Conservation (phyloP, 192 early-diverging fungal species). For the Entomortierella parvispora region DNA sequence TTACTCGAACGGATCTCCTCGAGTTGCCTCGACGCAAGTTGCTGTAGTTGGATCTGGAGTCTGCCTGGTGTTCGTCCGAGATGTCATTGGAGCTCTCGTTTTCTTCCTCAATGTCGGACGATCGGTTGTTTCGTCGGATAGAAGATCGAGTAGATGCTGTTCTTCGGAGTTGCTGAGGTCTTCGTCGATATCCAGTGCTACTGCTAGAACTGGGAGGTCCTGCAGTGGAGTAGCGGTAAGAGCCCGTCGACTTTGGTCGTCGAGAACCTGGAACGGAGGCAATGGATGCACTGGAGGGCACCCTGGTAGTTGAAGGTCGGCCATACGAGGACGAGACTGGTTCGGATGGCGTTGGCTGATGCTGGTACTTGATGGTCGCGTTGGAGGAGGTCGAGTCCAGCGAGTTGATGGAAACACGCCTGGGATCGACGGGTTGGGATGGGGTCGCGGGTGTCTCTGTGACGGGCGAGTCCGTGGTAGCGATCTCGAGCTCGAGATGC, state of each 20-base stretch:
- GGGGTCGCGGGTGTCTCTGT: slow-evolving; percentile 5
- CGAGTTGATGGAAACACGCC: slow-evolving; percentile 42
- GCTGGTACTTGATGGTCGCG: slow-evolving; percentile 38
- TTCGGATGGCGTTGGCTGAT: slow-evolving; percentile 7
- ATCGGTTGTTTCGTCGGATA: slow-evolving; percentile 28
- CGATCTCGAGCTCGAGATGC: slow-evolving; percentile 40
- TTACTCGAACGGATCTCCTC: slow-evolving; percentile 34
- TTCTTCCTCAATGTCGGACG: slow-evolving; percentile 50
- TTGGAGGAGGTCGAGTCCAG: slow-evolving; percentile 28
- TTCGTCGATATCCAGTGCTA: slow-evolving; percentile 7
- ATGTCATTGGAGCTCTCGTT: slow-evolving; percentile 30
- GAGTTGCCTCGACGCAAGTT: slow-evolving; percentile 32
- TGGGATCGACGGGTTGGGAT: slow-evolving; percentile 8
- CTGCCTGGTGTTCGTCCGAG: slow-evolving; percentile 16
- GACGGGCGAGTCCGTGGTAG: slow-evolving; percentile 1
- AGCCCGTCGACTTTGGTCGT: slow-evolving; percentile 28
- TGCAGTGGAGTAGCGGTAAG: slow-evolving; percentile 34
- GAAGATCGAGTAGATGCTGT: slow-evolving; percentile 44
- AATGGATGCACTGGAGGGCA: slow-evolving; percentile 13
- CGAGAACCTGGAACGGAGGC: slow-evolving; percentile 9
- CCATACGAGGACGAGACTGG: slow-evolving; percentile 17
- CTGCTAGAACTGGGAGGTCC: slow-evolving; percentile 8
- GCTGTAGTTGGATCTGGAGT: slow-evolving; percentile 24
- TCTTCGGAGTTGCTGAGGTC: slow-evolving; percentile 17
- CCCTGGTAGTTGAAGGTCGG: slow-evolving; percentile 1